Percentiles rank a stretch among this genome's conserved stretches.
Evolutionary conservation across 371 early-diverging fungal species (phyloP).

Genomic region (Mortierella sp.): DNA sequence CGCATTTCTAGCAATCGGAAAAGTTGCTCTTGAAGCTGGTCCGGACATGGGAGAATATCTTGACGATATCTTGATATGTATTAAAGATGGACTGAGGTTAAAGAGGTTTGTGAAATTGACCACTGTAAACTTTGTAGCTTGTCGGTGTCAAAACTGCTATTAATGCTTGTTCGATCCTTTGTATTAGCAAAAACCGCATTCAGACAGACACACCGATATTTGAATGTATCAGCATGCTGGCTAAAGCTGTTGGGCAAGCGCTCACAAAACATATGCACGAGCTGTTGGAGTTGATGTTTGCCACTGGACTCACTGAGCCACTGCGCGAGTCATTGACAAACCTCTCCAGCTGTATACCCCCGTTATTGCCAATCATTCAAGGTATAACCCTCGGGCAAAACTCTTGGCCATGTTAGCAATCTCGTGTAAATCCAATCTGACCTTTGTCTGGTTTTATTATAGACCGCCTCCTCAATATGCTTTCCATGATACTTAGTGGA

Average conservation of each 20-base stretch:
- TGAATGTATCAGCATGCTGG: conserved; percentile 90
- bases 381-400: conserved; percentile 57
- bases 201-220: conserved; percentile 82
- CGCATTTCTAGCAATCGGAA: conserved; percentile 91
- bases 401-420: neutral
- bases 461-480: conserved; percentile 91
- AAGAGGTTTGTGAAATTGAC: conserved; percentile 33
- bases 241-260: conserved; percentile 91
- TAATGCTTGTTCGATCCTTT: neutral
- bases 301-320: conserved; percentile 86
- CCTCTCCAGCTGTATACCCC: conserved; percentile 85
- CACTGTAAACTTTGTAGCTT: neutral
- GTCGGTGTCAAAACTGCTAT: neutral
- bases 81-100: conserved; percentile 79
- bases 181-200: conserved; percentile 65
- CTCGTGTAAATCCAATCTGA: neutral
- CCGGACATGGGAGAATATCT: conserved; percentile 86
- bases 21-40: conserved; percentile 88
- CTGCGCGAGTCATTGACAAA: conserved; percentile 86
- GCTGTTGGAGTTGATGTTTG: conserved; percentile 92
- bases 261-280: conserved; percentile 90
- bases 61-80: conserved; percentile 76
- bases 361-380: conserved; percentile 89
- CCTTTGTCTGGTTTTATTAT: neutral
- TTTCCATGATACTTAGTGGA: conserved; percentile 88